Base-by-base conservation (phyloP, 148 eudicot species). In the Fallopia convolvulus region DNA sequence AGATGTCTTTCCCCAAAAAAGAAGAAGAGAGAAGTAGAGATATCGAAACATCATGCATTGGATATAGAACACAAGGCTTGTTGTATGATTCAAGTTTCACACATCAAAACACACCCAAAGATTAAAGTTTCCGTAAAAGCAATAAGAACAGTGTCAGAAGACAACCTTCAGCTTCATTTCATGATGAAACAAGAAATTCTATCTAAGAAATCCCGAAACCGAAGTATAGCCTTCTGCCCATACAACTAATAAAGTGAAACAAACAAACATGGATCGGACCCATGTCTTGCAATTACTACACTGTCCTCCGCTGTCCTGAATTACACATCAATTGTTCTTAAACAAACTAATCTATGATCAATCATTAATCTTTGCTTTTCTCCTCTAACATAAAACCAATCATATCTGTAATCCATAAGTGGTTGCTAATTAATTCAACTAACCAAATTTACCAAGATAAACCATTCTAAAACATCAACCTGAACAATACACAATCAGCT, bases 241-340 rank as follows among this genome's bases (percentile, higher is more conserved):
- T 61, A 61, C 39, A 61, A 26, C 70, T 30, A 15, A 15, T 68
- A 68, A 68, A 68, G 44, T 17, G 72, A 68, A 68, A 68, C 21
- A 68, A 39, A 68, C 72, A 68, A 68, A 68, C 72, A 14, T 39
- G n/a, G 32, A 68, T 20, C 46, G 72, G 72, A 68, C 72, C 72
- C 72, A 68, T 68, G 72, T 39, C 46, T 68, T 15, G 44, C 72
- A 68, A 68, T 68, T 32, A 68, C 72, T 68, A 11, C 44, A 68
- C 46, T 32, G 12, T 39, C 72, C 72, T 68, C 42, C 36, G 4
- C 33, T 61, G 68, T 61, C 68, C 39, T 10, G 68, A 33, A 68
- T 32, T 32, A 65, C 70, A 60, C 68, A 23, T 60, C 68, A 30
- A 39, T 68, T 26, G 70, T 36, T 68, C 72, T 68, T 23, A 68